Percentiles rank a stretch among this genome's conserved stretches.
Conservation (phyloP, 306 rosid genomes). For the Erythrophleum fordii region DNA sequence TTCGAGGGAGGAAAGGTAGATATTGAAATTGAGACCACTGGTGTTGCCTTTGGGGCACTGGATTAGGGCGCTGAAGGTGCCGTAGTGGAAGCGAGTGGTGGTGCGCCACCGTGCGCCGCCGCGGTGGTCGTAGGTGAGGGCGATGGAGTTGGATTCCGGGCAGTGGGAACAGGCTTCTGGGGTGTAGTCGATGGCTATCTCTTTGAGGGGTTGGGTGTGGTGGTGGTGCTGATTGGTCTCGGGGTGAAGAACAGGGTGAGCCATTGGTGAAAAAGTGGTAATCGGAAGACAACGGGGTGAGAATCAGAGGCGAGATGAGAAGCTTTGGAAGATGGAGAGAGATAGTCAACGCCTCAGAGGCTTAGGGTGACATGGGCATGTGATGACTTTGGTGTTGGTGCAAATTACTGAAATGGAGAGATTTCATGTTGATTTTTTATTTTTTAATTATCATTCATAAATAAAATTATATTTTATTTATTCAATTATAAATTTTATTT, state of each 20-base stretch:
- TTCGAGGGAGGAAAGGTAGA: constrained; percentile 69
- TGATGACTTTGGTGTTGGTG: too few relatives aligned
- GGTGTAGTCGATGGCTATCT: constrained; percentile 63
- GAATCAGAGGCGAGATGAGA: not conserved
- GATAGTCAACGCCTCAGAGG: too few relatives aligned
- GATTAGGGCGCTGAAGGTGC: constrained; percentile 60
- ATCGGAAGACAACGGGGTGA: not conserved
- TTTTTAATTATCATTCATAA: too few relatives aligned
- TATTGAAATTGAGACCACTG: constrained; percentile 67
- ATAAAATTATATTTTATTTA: too few relatives aligned
- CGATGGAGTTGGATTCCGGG: constrained; percentile 55
- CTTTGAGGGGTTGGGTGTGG: constrained; percentile 53
- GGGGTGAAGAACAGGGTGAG: constrained; percentile 49
- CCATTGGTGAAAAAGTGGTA: constrained; percentile 21
- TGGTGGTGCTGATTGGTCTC: constrained; percentile 26
- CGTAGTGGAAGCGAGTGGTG: constrained; percentile 53
- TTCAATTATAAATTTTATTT: too few relatives aligned
- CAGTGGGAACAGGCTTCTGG: constrained; percentile 68
- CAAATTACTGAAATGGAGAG: too few relatives aligned
- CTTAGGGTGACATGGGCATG: too few relatives aligned
- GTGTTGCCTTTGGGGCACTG: constrained; percentile 58
- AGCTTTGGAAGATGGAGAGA: too few relatives aligned
- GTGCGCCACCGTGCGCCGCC: constrained; percentile 74
- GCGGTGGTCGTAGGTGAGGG: constrained; percentile 68
- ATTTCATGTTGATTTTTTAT: too few relatives aligned